Conservation (phyloP, 2,329 filamentous ascomycete genomes). For the Epichloe glyceriae region DNA sequence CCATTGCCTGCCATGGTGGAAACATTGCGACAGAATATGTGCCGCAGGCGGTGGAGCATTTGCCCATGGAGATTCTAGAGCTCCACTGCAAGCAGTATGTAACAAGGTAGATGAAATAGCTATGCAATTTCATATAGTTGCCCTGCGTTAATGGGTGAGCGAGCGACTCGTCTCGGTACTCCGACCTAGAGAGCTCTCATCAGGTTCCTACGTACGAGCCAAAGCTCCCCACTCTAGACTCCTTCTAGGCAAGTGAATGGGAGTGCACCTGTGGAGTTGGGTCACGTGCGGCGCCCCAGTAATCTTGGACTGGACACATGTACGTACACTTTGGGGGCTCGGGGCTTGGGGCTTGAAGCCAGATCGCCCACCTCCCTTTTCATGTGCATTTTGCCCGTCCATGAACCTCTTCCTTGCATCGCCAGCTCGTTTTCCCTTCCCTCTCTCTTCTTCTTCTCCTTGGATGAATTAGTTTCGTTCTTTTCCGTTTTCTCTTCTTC, state of each 20-base stretch:
- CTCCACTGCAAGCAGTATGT: background rate
- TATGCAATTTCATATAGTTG: too few species aligned
- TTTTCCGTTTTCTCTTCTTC: constrained; percentile 17
- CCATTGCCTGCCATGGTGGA: constrained; percentile 25
- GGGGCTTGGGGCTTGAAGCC: constrained; percentile 21
- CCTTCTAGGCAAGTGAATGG: too few species aligned
- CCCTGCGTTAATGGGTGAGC: too few species aligned
- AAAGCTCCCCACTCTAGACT: too few species aligned
- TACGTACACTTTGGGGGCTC: constrained; percentile 23
- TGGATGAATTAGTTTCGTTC: constrained; percentile 29
- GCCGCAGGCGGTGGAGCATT: constrained; percentile 17
- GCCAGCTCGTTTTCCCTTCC: constrained; percentile 21
- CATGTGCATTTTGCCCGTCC: constrained; percentile 18
- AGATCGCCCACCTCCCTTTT: constrained; percentile 29
- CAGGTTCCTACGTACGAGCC: too few species aligned
- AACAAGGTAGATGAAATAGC: too few species aligned
- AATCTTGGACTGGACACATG: constrained; percentile 31
- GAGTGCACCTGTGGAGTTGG: constrained; percentile 2
- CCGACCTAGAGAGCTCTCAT: too few species aligned
- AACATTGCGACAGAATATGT: constrained; percentile 20
- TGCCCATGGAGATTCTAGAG: constrained; percentile 5
- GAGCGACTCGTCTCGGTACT: too few species aligned
- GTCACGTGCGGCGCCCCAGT: constrained; percentile 23
- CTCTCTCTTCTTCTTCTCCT: constrained; percentile 20
- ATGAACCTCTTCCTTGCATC: constrained; percentile 15